Conservation (phyloP, 2,329 filamentous ascomycete genomes). For the Xylariales sp. region DNA sequence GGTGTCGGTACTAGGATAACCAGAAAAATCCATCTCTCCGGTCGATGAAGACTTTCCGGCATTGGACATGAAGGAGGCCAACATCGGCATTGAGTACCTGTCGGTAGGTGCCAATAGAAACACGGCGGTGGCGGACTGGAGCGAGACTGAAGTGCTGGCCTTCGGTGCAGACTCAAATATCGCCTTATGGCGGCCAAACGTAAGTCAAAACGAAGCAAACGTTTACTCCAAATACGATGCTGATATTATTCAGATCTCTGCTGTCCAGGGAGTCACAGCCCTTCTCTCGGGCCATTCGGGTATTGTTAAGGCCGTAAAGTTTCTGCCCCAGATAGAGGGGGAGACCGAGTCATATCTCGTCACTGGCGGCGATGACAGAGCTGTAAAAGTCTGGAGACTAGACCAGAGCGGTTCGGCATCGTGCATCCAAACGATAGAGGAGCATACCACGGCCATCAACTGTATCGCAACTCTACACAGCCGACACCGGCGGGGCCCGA, state of each 20-base stretch:
- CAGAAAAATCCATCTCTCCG: too few species aligned
- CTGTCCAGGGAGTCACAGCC: slow-evolving; percentile 53
- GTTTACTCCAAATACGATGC: slow-evolving; percentile 1
- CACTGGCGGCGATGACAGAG: slow-evolving; percentile 77
- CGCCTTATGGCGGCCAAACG: slow-evolving; percentile 78
- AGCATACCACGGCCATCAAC: slow-evolving; percentile 74
- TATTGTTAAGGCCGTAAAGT: slow-evolving; percentile 77
- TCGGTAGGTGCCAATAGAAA: slow-evolving; percentile 87
- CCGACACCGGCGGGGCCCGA: slow-evolving; percentile 18
- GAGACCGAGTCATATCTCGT: slow-evolving; percentile 56
- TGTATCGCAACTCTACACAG: slow-evolving; percentile 46
- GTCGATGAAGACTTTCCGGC: neutral
- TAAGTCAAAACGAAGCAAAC: slow-evolving; percentile 37
- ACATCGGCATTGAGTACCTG: slow-evolving; percentile 47
- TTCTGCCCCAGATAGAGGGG: slow-evolving; percentile 52
- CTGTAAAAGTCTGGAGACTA: slow-evolving; percentile 66
- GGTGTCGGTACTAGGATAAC: too few species aligned
- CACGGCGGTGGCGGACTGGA: slow-evolving; percentile 87
- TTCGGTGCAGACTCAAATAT: slow-evolving; percentile 88
- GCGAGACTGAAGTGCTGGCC: slow-evolving; percentile 65
- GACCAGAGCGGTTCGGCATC: slow-evolving; percentile 25
- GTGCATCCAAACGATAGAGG: slow-evolving; percentile 52
- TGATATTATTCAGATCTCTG: too few species aligned
- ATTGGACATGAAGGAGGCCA: slow-evolving; percentile 17
- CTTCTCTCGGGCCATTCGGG: slow-evolving; percentile 74